phyloP scores from a whole-genome alignment of 1,139 yeast species.

The Kodamaea sp. region DNA sequence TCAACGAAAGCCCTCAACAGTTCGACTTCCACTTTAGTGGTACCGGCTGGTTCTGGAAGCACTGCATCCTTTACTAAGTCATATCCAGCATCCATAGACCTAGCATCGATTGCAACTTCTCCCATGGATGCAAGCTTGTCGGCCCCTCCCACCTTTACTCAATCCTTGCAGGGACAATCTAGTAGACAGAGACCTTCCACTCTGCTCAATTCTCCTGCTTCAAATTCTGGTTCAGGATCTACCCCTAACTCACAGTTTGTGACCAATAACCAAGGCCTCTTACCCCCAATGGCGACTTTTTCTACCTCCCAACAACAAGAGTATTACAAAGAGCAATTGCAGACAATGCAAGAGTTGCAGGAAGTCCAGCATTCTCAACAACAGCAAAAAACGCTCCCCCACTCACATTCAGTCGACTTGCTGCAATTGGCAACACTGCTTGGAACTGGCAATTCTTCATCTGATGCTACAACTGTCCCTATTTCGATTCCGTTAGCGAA shows the following conservation, averaged over 20 bases:
- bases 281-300: slow-evolving; percentile 46
- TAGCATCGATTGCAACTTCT: slow-evolving; percentile 28
- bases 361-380: slow-evolving; percentile 4
- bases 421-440: slow-evolving; percentile 7
- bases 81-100: slow-evolving; percentile 41
- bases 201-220: slow-evolving; percentile 3
- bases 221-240: background rate
- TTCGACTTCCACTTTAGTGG: slow-evolving; percentile 9
- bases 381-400: slow-evolving; percentile 1
- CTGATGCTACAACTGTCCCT: slow-evolving; percentile 14
- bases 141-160: slow-evolving; percentile 12
- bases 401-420: slow-evolving; percentile 10
- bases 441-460: slow-evolving; percentile 10
- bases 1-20: slow-evolving; percentile 1
- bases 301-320: slow-evolving; percentile 13
- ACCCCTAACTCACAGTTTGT: background rate
- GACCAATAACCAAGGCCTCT: slow-evolving; percentile 17
- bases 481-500: slow-evolving; percentile 15
- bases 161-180: background rate
- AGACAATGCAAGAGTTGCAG: slow-evolving; percentile 4
- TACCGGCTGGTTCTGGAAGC: slow-evolving; percentile 2
- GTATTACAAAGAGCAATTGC: slow-evolving; percentile 1
- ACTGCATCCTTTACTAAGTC: slow-evolving; percentile 31
- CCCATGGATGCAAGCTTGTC: slow-evolving; percentile 15
- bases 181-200: slow-evolving; percentile 1